These are phyloP conservation scores for Pleurotus djamor DNA, from an alignment of 768 basidiomycete species.

Conservation along the genomic window DNA sequence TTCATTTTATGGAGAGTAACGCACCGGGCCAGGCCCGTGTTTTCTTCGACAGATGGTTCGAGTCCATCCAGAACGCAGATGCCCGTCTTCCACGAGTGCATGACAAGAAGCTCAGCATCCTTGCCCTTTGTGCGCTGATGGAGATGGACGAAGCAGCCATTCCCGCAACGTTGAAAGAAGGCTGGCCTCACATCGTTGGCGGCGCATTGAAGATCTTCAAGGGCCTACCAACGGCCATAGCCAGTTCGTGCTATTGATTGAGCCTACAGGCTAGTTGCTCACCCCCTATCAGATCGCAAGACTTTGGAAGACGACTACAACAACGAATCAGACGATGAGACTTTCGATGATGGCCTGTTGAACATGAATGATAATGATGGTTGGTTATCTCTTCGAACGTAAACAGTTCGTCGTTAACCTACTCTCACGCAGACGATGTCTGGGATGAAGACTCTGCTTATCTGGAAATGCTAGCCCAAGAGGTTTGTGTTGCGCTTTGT, in stretches of 20 bases:
- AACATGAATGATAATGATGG: slow-evolving; percentile 65
- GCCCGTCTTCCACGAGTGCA: slow-evolving; percentile 78
- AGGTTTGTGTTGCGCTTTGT: slow-evolving; percentile 41
- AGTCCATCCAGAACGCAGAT: slow-evolving; percentile 53
- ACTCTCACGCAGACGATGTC: slow-evolving; percentile 62
- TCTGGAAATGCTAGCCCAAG: slow-evolving; percentile 80
- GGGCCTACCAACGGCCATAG: slow-evolving; percentile 72
- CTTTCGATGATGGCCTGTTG: slow-evolving; percentile 40
- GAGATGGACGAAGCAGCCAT: slow-evolving; percentile 61
- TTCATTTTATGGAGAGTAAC: slow-evolving; percentile 69
- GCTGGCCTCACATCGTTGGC: slow-evolving; percentile 75
- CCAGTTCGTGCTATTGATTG: slow-evolving; percentile 37
- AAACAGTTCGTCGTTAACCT: neutral
- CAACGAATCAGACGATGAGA: slow-evolving; percentile 29
- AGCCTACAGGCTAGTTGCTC: neutral
- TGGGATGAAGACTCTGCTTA: slow-evolving; percentile 92
- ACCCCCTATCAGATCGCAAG: slow-evolving; percentile 44
- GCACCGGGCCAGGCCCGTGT: slow-evolving; percentile 57
- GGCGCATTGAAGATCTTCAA: slow-evolving; percentile 75
- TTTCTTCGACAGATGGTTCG: slow-evolving; percentile 90
- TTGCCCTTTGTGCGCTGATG: slow-evolving; percentile 74
- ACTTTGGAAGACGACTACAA: slow-evolving; percentile 45
- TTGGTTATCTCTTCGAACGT: slow-evolving; percentile 14
- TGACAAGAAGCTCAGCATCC: slow-evolving; percentile 82
- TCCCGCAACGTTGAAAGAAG: slow-evolving; percentile 59